phyloP scores from a whole-genome alignment of 2,329 filamentous ascomycete species.

The Fusarium camptoceras region DNA sequence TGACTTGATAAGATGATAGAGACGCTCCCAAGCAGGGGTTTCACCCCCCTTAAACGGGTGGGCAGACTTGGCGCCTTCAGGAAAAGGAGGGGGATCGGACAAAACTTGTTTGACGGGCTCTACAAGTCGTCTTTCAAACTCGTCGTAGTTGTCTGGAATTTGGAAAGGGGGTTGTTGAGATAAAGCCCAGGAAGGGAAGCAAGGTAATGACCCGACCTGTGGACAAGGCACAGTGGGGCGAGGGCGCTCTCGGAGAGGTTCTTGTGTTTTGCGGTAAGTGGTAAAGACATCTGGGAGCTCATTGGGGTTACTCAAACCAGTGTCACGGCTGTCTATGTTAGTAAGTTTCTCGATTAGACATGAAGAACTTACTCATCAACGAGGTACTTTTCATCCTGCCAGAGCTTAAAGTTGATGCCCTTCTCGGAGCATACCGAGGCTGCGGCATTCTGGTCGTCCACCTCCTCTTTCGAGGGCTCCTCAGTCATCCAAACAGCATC shows the following conservation, averaged over 20 bases:
- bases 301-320: conserved; percentile 66
- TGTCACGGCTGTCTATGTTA: conserved; percentile 68
- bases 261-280: conserved; percentile 77
- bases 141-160: conserved; percentile 67
- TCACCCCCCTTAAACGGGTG: conserved; percentile 79
- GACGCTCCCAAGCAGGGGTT: conserved; percentile 65
- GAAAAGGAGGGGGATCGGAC: conserved; percentile 62
- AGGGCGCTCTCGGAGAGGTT: conserved; percentile 75
- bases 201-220: conserved; percentile 63
- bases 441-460: conserved; percentile 70
- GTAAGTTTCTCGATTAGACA: too few relatives aligned
- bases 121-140: conserved; percentile 65
- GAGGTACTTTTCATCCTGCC: conserved; percentile 81
- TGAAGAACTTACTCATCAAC: conserved; percentile 82
- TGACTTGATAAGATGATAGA: conserved; percentile 70
- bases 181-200: conserved; percentile 64
- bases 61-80: conserved; percentile 65
- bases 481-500: conserved; percentile 79
- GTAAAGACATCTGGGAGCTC: conserved; percentile 82
- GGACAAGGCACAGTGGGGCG: conserved; percentile 67
- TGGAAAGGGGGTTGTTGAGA: conserved; percentile 71
- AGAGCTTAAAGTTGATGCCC: conserved; percentile 71
- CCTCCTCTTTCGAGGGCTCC: conserved; percentile 77
- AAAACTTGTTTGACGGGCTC: conserved; percentile 68
- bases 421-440: conserved; percentile 63